Evolutionary conservation across 805 yeast species (phyloP).

Genomic region (Saturnispora besseyi): DNA sequence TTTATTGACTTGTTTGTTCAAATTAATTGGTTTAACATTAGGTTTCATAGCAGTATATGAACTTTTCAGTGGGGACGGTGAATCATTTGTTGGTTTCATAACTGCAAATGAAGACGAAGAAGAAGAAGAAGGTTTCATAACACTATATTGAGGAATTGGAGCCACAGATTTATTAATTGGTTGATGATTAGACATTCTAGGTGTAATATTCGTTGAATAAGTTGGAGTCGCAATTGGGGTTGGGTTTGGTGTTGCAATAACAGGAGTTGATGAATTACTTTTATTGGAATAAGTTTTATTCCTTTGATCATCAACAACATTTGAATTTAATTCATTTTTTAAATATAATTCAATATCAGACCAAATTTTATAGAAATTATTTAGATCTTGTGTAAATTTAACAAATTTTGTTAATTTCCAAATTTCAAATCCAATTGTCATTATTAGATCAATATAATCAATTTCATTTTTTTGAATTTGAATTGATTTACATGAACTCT

Average conservation of each 20-base stretch:
- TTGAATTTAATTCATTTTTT: constrained; percentile 6
- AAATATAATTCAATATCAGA: constrained; percentile 11
- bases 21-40: background rate
- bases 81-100: background rate
- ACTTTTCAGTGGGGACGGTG: background rate
- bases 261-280: background rate
- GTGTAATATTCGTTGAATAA: background rate
- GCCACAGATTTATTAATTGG: background rate
- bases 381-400: constrained; percentile 18
- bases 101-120: background rate
- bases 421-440: constrained; percentile 27
- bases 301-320: background rate
- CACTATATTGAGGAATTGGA: background rate
- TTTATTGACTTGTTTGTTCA: background rate
- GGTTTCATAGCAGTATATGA: background rate
- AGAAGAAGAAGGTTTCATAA: constrained; percentile 1
- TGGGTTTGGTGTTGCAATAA: background rate
- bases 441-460: constrained; percentile 23
- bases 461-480: constrained; percentile 20
- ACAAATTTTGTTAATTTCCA: constrained; percentile 27
- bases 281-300: background rate
- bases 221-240: background rate
- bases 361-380: constrained; percentile 13
- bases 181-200: background rate
- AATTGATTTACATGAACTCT: constrained; percentile 15